Evolutionary conservation across 345 rosid genomes (phyloP), one percentile per base, ranked within the genome.

Genomic region (Salix exigua): DNA sequence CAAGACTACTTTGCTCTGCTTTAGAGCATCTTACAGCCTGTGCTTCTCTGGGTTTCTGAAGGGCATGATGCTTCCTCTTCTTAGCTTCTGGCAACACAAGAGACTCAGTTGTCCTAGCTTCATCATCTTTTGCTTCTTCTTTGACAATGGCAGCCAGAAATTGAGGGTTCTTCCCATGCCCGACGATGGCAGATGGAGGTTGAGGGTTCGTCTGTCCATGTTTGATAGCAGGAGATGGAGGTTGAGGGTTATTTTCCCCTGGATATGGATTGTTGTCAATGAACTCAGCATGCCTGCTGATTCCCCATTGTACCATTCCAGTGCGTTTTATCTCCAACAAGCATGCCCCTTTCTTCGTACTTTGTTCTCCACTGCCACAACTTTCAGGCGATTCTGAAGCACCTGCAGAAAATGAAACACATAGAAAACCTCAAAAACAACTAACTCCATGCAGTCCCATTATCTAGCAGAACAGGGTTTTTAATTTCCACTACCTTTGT

Each of bases 291-390:
- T 37, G 84, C 53, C 79, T 83, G 42, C 68, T 74, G 67, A 60
- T 73, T 50, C 84, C 82, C 91, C 88, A 84, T 62, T 74, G 80
- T 31, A 86, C 77, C 91, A 91, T 83, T 62, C 78, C 81, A 5
- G 78, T 68, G 26, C 72, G 79, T 72, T 83, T 85, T 51, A 84
- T 74, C 73, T 87, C 87, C 78, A 79, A 77, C 85, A 81, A 78
- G 79, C 90, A 80, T 53, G 68, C 23, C 44, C 83, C 89, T 81
- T 77, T 83, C 38, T 75, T 86, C 31, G 79, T 79, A 68, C 73
- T 82, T 70, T 81, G 84, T 64, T 86, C 78, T 61, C 66, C 75
- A 44, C 68, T 73, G 73, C 35, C 71, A 19, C 51, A 63, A 69
- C 69, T 72, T 23, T 12, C 73, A 66, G 23, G 46, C 21, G 4